Conservation (phyloP, 2,329 filamentous ascomycete species). For the Lecanicillium sp. region DNA sequence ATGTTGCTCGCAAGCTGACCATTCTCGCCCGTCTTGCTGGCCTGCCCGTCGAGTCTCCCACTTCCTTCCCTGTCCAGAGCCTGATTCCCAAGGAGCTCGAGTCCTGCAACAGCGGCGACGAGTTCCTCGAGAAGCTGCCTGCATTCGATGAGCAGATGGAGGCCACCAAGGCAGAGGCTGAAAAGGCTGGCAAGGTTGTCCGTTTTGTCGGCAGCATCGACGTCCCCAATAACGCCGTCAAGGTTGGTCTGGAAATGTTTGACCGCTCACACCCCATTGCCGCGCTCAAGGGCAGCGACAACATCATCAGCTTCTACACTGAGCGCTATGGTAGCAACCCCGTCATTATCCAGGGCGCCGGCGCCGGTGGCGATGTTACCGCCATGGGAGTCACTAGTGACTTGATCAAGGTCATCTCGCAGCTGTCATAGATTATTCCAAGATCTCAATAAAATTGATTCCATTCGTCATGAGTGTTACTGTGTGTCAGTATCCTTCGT, state of each 20-base stretch:
- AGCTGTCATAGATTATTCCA: slow-evolving; percentile 42
- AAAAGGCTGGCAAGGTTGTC: slow-evolving; percentile 82
- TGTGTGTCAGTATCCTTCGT: neutral
- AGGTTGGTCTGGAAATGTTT: slow-evolving; percentile 86
- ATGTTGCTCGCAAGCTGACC: slow-evolving; percentile 92
- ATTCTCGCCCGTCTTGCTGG: slow-evolving; percentile 85
- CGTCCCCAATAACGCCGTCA: slow-evolving; percentile 69
- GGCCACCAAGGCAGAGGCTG: slow-evolving; percentile 72
- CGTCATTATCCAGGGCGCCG: slow-evolving; percentile 88
- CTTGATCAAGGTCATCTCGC: slow-evolving; percentile 76
- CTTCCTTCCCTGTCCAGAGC: slow-evolving; percentile 86
- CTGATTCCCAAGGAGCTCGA: slow-evolving; percentile 86
- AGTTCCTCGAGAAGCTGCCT: slow-evolving; percentile 75
- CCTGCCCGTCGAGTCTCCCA: slow-evolving; percentile 71
- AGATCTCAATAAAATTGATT: neutral
- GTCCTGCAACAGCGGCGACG: slow-evolving; percentile 64
- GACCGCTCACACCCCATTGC: slow-evolving; percentile 87
- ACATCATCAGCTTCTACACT: slow-evolving; percentile 98
- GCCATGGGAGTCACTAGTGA: slow-evolving; percentile 97
- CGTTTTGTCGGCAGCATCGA: slow-evolving; percentile 93
- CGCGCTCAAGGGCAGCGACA: slow-evolving; percentile 91
- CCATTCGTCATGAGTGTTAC: neutral
- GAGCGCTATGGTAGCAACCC: slow-evolving; percentile 87
- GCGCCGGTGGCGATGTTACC: slow-evolving; percentile 89
- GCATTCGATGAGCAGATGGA: slow-evolving; percentile 89